Percentiles rank a stretch among this genome's conserved stretches.
Evolutionary conservation across 2,329 filamentous ascomycete genomes (phyloP).

Genomic region (Orbilia brochopaga): DNA sequence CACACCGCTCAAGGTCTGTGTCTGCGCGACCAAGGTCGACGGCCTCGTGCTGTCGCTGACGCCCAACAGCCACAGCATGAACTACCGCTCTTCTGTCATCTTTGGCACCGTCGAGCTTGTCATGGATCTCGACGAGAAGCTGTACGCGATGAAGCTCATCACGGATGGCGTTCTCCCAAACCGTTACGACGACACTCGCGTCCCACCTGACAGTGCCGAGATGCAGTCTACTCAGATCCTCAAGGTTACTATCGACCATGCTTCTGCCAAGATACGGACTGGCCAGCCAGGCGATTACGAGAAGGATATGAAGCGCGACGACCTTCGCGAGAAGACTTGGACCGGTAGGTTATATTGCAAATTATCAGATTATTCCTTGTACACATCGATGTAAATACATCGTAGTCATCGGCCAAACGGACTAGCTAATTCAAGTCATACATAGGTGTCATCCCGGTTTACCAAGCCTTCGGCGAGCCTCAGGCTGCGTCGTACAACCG

Average conservation of each 20-base stretch:
- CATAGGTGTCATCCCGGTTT: conserved; percentile 66
- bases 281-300: conserved; percentile 70
- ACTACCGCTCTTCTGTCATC: conserved; percentile 80
- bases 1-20: conserved; percentile 69
- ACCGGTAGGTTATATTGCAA: conserved; percentile 59
- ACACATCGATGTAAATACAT: not conserved
- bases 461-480: conserved; percentile 69
- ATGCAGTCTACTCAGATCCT: conserved; percentile 76
- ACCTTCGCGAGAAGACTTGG: conserved; percentile 64
- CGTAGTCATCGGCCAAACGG: not conserved
- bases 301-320: conserved; percentile 63
- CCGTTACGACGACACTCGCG: conserved; percentile 72
- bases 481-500: conserved; percentile 67
- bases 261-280: conserved; percentile 75
- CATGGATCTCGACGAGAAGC: conserved; percentile 70
- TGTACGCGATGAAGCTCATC: conserved; percentile 78
- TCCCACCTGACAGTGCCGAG: conserved; percentile 75
- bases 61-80: conserved; percentile 81
- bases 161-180: conserved; percentile 74
- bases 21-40: conserved; percentile 77
- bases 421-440: not conserved
- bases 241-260: conserved; percentile 70
- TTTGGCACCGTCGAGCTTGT: conserved; percentile 76
- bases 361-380: not conserved
- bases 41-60: conserved; percentile 80